phyloP scores from a whole-genome alignment of 148 eudicot species.

The Cornus florida region DNA sequence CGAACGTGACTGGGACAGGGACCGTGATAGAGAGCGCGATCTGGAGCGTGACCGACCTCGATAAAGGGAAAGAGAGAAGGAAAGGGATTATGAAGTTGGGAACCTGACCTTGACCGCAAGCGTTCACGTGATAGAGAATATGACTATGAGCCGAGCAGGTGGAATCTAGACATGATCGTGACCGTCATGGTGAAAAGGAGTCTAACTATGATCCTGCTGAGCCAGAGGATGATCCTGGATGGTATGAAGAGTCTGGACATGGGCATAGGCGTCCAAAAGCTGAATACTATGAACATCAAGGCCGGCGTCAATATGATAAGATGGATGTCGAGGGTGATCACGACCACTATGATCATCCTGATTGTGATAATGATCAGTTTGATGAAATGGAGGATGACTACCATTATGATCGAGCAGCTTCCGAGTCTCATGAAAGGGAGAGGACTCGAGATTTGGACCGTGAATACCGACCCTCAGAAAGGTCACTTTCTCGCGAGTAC shows the following conservation, averaged over 20 bases:
- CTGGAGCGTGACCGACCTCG: conserved; percentile 44
- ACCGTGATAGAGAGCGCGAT: conserved; percentile 17
- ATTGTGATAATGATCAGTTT: conserved; percentile 43
- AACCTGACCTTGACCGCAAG: conserved; percentile 56
- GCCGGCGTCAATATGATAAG: conserved; percentile 38
- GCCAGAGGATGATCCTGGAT: conserved; percentile 51
- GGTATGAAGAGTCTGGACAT: conserved; percentile 59
- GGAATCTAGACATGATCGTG: conserved; percentile 66
- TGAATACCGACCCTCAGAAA: conserved; percentile 35
- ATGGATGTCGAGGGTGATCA: conserved; percentile 37
- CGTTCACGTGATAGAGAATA: conserved; percentile 82
- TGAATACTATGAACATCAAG: conserved; percentile 47
- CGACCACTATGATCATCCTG: conserved; percentile 49
- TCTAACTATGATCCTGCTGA: conserved; percentile 47
- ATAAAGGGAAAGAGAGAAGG: conserved; percentile 54
- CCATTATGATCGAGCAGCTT: conserved; percentile 34
- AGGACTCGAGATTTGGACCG: conserved; percentile 15
- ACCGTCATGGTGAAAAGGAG: conserved; percentile 53
- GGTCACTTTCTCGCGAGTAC: conserved; percentile 39
- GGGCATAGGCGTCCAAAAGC: conserved; percentile 38
- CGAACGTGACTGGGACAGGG: conserved; percentile 16
- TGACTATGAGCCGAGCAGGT: conserved; percentile 65
- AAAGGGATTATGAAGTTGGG: conserved; percentile 58
- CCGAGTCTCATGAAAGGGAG: conserved; percentile 34
- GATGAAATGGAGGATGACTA: conserved; percentile 55